phyloP scores from a whole-genome alignment of 257 asterid genomes.

The Salvia miltiorrhiza region DNA sequence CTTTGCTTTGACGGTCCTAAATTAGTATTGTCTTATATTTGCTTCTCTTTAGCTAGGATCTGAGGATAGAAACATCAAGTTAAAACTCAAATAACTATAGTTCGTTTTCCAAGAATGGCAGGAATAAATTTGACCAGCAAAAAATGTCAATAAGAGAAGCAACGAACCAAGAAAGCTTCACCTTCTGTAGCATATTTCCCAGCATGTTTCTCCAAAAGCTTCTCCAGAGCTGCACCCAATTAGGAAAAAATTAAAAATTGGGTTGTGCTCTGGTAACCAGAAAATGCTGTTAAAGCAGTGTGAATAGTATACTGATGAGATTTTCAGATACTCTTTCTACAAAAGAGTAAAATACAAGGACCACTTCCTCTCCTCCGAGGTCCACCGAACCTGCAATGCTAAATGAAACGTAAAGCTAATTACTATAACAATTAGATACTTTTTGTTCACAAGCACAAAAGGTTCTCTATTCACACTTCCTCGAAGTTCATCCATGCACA shows the following conservation, averaged over 20 bases:
- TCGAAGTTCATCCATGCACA: too few relatives aligned
- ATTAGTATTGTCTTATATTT: neutral
- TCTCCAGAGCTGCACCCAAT: slow-evolving; percentile 60
- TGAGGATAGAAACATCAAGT: neutral
- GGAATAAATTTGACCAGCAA: neutral
- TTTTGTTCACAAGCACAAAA: too few relatives aligned
- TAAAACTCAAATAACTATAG: neutral
- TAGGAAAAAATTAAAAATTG: slow-evolving; percentile 16
- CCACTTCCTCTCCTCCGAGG: too few relatives aligned
- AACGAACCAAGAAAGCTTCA: slow-evolving; percentile 59
- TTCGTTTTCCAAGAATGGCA: neutral
- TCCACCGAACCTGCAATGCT: too few relatives aligned
- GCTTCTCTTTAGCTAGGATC: too few relatives aligned
- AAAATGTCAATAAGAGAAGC: slow-evolving; percentile 14
- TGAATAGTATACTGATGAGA: neutral
- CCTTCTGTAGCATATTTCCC: slow-evolving; percentile 77
- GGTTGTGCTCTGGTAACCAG: neutral
- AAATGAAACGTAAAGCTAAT: too few relatives aligned
- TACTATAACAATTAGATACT: too few relatives aligned
- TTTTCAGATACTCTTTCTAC: neutral
- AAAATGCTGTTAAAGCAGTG: neutral
- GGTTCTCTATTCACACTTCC: too few relatives aligned
- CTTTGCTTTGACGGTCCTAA: neutral
- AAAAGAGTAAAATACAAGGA: too few relatives aligned
- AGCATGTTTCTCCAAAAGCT: slow-evolving; percentile 57